Evolutionary conservation across 2,329 filamentous ascomycete genomes (phyloP), one percentile per base, ranked within the genome.

Genomic region (Fusarium pininemorale): DNA sequence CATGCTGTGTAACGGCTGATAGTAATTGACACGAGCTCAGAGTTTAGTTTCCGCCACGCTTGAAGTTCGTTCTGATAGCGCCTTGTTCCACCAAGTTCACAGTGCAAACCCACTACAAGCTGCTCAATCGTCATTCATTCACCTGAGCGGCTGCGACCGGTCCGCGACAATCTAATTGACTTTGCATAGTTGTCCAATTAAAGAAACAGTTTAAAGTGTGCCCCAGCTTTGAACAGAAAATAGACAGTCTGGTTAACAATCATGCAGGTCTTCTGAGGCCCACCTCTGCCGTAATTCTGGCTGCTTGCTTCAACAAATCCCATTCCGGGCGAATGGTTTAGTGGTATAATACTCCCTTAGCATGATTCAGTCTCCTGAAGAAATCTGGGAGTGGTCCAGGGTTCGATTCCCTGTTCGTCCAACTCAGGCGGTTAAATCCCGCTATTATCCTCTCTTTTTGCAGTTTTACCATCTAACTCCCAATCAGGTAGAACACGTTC

Each of bases 341-440:
- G 66, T 69, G 65, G 66, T 69, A 69, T 69, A 69, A 69, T 69
- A 69, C 66, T 69, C 66, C 66, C 66, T 69, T 69, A 69, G 66
- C 66, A 69, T 55, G 6, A 50, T 65, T 64, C 59, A 56, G 44
- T 30, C 5, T 22, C n/a, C 26, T 38, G 63, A 50, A 44, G 2
- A 22, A 32, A 44, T 39, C 13, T 66, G 56, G 66, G 66, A 69
- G 64, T 69, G 64, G 66, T 69, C 66, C 64, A 69, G 66, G 66
- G 66, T 69, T 69, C 64, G 66, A 69, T 69, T 69, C 66, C 64
- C 66, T 69, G 64, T 69, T 69, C 64, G 66, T 69, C 66, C 66
- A 69, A 24, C 6, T 7, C 5, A 6, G 48, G 66, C 30, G 66
- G 56, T 69, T 69, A 15, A 6, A 56, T 14, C 6, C 66, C 66